Evolutionary conservation across 768 basidiomycete species (phyloP).

Genomic region (Termitomyces sp.): DNA sequence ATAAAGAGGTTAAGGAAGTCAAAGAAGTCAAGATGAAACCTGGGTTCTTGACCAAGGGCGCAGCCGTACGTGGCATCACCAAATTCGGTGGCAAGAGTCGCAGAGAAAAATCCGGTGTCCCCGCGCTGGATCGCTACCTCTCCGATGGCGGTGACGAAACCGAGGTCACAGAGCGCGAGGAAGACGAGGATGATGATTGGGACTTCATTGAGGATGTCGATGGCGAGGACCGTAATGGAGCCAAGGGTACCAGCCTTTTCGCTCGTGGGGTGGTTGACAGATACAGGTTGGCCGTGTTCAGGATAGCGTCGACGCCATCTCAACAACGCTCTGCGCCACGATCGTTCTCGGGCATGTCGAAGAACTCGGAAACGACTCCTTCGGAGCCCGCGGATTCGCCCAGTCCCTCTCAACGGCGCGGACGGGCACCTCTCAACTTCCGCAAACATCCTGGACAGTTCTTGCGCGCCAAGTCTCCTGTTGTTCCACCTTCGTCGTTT

Average conservation of each 20-base stretch:
- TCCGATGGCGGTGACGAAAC: conserved; percentile 52
- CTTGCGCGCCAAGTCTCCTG: conserved; percentile 67
- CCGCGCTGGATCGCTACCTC: conserved; percentile 73
- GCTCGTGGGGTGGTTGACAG: conserved; percentile 90
- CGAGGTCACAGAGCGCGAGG: conserved; percentile 42
- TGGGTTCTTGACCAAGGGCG: conserved; percentile 18
- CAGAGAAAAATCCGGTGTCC: conserved; percentile 80
- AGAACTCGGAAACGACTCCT: conserved; percentile 41
- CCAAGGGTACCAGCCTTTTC: conserved; percentile 77
- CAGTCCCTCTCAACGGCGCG: conserved; percentile 57
- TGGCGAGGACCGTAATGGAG: conserved; percentile 81
- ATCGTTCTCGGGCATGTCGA: conserved; percentile 57
- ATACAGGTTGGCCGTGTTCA: conserved; percentile 82
- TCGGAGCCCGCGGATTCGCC: conserved; percentile 41
- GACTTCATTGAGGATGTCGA: conserved; percentile 82
- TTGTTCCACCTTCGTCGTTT: conserved; percentile 34
- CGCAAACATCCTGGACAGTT: conserved; percentile 71
- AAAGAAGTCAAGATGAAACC: conserved; percentile 17
- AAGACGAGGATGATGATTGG: conserved; percentile 85
- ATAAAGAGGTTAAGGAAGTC: conserved; percentile 25
- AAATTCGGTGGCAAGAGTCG: conserved; percentile 35
- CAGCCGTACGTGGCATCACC: conserved; percentile 16
- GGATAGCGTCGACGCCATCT: conserved; percentile 70
- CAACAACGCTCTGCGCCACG: conserved; percentile 38
- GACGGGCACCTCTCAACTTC: conserved; percentile 66